These are phyloP conservation scores for Actinidia chinensis DNA, from an alignment of 179 eudicot species.

Conservation along the genomic window DNA sequence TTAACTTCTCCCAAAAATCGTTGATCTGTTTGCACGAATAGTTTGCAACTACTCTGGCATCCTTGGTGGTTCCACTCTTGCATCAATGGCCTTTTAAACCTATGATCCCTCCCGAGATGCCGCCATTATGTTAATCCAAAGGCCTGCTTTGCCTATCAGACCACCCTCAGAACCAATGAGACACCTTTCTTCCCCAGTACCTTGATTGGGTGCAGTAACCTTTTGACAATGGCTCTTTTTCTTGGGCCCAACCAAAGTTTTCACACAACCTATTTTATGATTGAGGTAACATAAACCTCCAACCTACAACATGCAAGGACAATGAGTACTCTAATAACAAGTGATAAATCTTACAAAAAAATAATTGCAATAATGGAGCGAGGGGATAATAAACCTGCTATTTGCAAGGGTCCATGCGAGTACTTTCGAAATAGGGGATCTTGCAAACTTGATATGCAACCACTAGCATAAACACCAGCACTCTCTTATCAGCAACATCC, in stretches of 20 bases:
- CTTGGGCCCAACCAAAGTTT: neutral
- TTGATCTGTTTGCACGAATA: neutral
- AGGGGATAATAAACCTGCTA: neutral
- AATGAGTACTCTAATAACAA: too few relatives aligned
- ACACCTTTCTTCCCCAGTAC: constrained; percentile 10
- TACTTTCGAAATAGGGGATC: neutral
- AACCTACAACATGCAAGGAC: neutral
- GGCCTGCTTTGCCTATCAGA: neutral
- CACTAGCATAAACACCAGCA: neutral
- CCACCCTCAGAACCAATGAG: constrained; percentile 1
- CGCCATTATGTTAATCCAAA: neutral
- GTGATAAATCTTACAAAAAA: too few relatives aligned
- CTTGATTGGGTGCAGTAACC: constrained; percentile 1
- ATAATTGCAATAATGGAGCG: too few relatives aligned
- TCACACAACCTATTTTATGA: neutral
- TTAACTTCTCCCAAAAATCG: neutral
- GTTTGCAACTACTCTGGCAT: neutral
- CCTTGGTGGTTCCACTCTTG: constrained; percentile 6
- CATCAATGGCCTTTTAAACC: neutral
- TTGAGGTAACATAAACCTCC: neutral
- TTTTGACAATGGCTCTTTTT: constrained; percentile 9
- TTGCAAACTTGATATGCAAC: neutral
- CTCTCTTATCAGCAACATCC: neutral
- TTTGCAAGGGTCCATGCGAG: constrained; percentile 3
- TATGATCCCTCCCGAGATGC: neutral